Base-by-base conservation (phyloP, 1,284 basidiomycete genomes). In the Heterobasidion occidentale region DNA sequence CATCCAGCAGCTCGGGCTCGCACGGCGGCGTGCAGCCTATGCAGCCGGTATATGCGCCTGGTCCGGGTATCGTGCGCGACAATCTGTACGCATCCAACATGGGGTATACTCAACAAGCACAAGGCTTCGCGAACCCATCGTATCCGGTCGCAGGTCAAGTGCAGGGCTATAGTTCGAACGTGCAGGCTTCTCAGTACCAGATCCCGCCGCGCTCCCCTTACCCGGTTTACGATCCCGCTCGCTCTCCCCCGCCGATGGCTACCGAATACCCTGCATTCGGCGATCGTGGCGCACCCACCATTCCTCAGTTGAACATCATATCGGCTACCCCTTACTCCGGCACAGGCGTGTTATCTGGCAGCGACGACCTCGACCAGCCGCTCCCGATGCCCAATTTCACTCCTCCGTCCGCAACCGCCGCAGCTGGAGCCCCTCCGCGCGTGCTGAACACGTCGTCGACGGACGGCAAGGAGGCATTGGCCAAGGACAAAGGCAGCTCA, bases 401-500 rank as follows among this genome's bases (percentile, higher is more conserved):
- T 27, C 27, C 4, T 4, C 6, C 27, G 27, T 27, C 27, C 27
- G 27, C 27, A 27, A 27, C 4, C 27, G 27, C 27, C 27, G 27
- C 27, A 27, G 27, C 27, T 27, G 27, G 27, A 27, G 27, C 27
- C 27, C 4, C 27, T 27, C 27, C 4, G 27, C 27, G 27, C 27
- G 6, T 27, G 27, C 27, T 6, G 5, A 27, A 27, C 27, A 27
- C 27, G 27, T 27, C 27, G 27, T 5, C 27, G 27, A 27, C 27
- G 27, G 27, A 27, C 27, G 27, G 27, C 27, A 27, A 27, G 4
- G 27, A 27, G 27, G 27, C 27, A 27, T 27, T 27, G 27, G 27
- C 27, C 27, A 27, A 27, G 5, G 27, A 27, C 27, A 27, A 27
- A 27, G 36, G 15, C n/a, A 44, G 56, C 53, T 60, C 60, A 58